Conservation (phyloP, 1,284 basidiomycete species). For the Uromyces viciae-fabae region DNA sequence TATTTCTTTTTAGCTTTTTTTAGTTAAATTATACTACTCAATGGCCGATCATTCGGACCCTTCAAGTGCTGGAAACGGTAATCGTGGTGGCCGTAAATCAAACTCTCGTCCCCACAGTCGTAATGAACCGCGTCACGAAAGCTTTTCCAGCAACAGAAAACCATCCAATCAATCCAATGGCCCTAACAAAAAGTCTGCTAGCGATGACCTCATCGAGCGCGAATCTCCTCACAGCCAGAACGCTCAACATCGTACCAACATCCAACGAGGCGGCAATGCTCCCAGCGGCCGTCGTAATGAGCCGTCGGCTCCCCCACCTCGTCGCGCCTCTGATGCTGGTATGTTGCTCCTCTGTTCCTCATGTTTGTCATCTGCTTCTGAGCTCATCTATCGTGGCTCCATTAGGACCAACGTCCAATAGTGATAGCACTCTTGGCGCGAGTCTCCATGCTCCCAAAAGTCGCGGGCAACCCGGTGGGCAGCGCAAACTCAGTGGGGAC, state of each 20-base stretch:
- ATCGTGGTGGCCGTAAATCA: conserved; percentile 23
- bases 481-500: conserved; percentile 29
- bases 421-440: conserved; percentile 13
- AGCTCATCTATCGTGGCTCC: neutral
- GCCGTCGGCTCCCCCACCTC: neutral
- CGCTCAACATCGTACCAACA: conserved; percentile 22
- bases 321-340: conserved; percentile 43
- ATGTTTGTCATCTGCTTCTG: neutral
- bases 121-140: conserved; percentile 28
- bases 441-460: conserved; percentile 41
- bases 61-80: conserved; percentile 17
- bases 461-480: conserved; percentile 27
- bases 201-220: conserved; percentile 15
- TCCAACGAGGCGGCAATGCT: conserved; percentile 16
- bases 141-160: conserved; percentile 14
- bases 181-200: neutral
- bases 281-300: conserved; percentile 18
- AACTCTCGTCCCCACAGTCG: conserved; percentile 44
- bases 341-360: neutral
- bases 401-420: conserved; percentile 5
- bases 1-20: neutral
- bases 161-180: conserved; percentile 42
- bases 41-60: conserved; percentile 27
- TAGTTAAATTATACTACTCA: neutral
- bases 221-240: neutral